Conservation (phyloP, 352 stramenopile genomes). For the Achlya hypogyna region DNA sequence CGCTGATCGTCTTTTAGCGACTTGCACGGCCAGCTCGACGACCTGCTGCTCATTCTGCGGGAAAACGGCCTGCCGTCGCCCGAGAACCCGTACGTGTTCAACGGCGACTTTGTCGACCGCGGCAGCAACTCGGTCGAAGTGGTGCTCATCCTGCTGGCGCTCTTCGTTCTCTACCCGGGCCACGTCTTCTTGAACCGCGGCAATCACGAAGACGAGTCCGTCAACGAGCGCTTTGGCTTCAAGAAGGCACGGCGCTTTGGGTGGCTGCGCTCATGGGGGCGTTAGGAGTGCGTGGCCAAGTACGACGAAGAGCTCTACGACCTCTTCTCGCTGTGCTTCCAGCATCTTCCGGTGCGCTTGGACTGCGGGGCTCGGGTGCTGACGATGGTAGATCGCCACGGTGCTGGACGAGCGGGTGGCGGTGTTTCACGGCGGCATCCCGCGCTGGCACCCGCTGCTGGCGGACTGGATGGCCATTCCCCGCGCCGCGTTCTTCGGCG, state of each 20-base stretch:
- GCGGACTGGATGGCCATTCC: conserved; percentile 57
- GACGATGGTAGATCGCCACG: conserved; percentile 36
- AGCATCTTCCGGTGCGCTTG: conserved; percentile 36
- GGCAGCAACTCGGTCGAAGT: conserved; percentile 73
- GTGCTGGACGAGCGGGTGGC: conserved; percentile 66
- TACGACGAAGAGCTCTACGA: conserved; percentile 74
- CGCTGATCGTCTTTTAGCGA: too few relatives aligned
- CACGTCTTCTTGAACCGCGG: conserved; percentile 72
- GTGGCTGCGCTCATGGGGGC: not conserved
- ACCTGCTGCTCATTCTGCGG: conserved; percentile 74
- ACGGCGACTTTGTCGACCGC: conserved; percentile 79
- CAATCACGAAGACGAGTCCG: conserved; percentile 82
- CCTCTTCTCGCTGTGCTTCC: conserved; percentile 75
- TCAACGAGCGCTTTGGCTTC: conserved; percentile 81
- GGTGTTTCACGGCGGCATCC: conserved; percentile 63
- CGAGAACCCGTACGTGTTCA: conserved; percentile 80
- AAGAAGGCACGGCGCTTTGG: conserved; percentile 34
- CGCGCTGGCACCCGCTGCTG: conserved; percentile 41
- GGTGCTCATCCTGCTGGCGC: conserved; percentile 64
- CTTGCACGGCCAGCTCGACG: conserved; percentile 78
- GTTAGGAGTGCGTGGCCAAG: conserved; percentile 61
- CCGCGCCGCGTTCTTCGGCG: conserved; percentile 64
- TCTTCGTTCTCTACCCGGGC: conserved; percentile 67
- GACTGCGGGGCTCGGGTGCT: not conserved
- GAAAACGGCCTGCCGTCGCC: conserved; percentile 73